Evolutionary conservation across 768 basidiomycete species (phyloP).

Genomic region (Termitomyces sp.): DNA sequence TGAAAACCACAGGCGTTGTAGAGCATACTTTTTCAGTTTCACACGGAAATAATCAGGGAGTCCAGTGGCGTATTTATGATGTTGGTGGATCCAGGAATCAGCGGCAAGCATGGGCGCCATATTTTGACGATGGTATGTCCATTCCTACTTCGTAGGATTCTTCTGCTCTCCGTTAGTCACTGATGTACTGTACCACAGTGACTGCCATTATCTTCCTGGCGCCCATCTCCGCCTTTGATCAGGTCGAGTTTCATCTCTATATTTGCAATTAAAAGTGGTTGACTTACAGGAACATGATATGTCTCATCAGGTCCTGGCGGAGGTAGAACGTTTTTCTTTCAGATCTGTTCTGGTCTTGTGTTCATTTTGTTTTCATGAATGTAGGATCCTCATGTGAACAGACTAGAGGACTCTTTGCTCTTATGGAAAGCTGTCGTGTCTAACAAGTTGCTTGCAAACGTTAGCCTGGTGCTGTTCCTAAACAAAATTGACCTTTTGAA

Average conservation of each 20-base stretch:
- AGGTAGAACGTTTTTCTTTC: conserved; percentile 41
- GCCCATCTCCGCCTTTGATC: conserved; percentile 85
- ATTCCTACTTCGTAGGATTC: background rate
- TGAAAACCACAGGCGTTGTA: conserved; percentile 79
- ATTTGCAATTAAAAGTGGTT: background rate
- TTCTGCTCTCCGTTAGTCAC: background rate
- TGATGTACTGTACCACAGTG: conserved; percentile 36
- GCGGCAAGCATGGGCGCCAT: conserved; percentile 84
- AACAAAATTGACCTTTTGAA: conserved; percentile 79
- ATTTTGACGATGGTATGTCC: conserved; percentile 73
- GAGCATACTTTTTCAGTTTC: conserved; percentile 73
- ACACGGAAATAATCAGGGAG: conserved; percentile 47
- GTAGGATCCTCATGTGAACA: conserved; percentile 69
- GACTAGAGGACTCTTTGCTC: conserved; percentile 73
- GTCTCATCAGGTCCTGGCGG: conserved; percentile 49
- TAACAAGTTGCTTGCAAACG: conserved; percentile 66
- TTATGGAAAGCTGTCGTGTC: conserved; percentile 72
- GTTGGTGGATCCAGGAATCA: conserved; percentile 80
- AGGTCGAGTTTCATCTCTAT: conserved; percentile 27
- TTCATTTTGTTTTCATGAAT: conserved; percentile 5
- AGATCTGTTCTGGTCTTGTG: conserved; percentile 3
- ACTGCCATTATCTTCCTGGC: conserved; percentile 87
- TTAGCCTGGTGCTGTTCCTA: conserved; percentile 76
- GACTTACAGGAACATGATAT: conserved; percentile 10
- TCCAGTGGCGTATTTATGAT: conserved; percentile 82